Conservation (phyloP, 306 rosid genomes). For the Lagenaria siceraria region DNA sequence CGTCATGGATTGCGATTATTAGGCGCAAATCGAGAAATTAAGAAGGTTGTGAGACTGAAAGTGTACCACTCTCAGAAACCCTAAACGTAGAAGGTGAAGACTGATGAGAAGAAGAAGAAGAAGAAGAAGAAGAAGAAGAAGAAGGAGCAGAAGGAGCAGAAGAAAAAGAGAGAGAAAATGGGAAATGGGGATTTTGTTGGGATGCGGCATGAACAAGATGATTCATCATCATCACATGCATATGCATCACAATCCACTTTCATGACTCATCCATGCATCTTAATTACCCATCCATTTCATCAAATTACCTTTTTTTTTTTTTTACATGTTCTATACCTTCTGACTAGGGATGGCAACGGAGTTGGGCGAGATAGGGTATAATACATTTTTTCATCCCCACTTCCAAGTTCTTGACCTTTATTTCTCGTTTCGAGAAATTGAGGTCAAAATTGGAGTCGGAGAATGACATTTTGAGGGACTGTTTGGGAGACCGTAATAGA, state of each 20-base stretch:
- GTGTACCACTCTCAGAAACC: constrained; percentile 7
- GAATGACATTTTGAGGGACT: too few relatives aligned
- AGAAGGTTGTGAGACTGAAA: neutral
- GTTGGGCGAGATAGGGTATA: too few relatives aligned
- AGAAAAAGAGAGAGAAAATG: constrained; percentile 1
- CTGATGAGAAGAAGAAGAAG: neutral
- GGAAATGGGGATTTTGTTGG: constrained; percentile 14
- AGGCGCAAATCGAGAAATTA: neutral
- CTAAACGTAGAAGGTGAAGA: neutral
- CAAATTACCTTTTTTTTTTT: too few relatives aligned
- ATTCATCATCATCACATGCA: constrained; percentile 12
- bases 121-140: neutral
- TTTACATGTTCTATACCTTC: too few relatives aligned
- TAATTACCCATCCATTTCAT: neutral
- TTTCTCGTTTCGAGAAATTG: too few relatives aligned
- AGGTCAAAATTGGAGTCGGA: too few relatives aligned
- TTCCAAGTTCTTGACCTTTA: too few relatives aligned
- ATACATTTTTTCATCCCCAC: too few relatives aligned
- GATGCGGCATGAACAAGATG: constrained; percentile 29
- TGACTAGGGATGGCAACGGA: too few relatives aligned
- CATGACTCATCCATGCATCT: constrained; percentile 17
- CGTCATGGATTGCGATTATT: neutral
- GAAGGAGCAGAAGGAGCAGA: too few relatives aligned
- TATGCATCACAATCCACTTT: constrained; percentile 15
- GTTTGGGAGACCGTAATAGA: too few relatives aligned